These are phyloP conservation scores for Colletotrichum chrysophilum DNA, from an alignment of 2,329 filamentous ascomycete species.

Conservation along the genomic window DNA sequence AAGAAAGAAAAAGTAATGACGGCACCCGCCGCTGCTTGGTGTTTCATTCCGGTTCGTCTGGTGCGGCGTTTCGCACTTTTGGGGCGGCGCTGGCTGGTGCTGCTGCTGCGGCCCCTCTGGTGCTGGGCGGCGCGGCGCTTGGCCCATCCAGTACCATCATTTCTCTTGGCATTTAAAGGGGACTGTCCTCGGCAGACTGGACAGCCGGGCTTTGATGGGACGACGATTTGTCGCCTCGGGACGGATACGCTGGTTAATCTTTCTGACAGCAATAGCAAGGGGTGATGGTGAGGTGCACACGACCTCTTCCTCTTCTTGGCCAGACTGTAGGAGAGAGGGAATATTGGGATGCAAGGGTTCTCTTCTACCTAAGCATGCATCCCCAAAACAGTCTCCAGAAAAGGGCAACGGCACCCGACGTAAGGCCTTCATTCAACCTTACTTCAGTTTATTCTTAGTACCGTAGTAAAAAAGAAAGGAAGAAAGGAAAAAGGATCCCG, in stretches of 20 bases:
- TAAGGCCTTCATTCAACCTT: not conserved
- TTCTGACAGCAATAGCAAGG: not conserved
- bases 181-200: not conserved
- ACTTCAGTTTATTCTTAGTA: not conserved
- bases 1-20: not conserved
- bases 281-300: not conserved
- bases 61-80: conserved; percentile 8
- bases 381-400: not conserved
- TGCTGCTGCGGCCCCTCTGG: not conserved
- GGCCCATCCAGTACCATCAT: not conserved
- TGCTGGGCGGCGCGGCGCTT: not conserved
- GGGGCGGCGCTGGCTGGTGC: not conserved
- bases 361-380: not conserved
- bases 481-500: not conserved
- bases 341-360: not conserved
- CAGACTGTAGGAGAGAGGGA: not conserved
- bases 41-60: conserved; percentile 20
- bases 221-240: not conserved
- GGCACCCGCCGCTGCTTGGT: not conserved
- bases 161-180: conserved; percentile 5
- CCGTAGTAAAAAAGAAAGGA: not conserved
- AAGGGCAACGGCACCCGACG: not conserved
- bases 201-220: not conserved
- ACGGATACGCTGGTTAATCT: not conserved
- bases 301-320: not conserved